A percentile compares a stretch with the other conserved stretches of the same genome.
Conservation (phyloP, 2,329 filamentous ascomycete species). For the Hirsutella thompsonii region DNA sequence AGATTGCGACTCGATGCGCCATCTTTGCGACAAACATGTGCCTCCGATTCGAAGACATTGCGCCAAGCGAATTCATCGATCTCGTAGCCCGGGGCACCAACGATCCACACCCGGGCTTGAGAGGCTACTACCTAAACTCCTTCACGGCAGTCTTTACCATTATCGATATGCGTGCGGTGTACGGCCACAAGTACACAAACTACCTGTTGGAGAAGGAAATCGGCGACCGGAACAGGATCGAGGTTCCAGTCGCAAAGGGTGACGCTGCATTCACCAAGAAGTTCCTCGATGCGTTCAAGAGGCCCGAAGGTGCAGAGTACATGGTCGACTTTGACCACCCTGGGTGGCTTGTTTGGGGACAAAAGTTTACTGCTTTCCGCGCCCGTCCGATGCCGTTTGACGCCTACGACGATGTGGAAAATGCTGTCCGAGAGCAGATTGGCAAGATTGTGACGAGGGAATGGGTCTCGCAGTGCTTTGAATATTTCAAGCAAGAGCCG, state of each 20-base stretch:
- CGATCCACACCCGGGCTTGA: conserved; percentile 77
- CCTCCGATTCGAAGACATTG: conserved; percentile 81
- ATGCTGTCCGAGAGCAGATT: conserved; percentile 60
- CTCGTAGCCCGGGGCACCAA: conserved; percentile 73
- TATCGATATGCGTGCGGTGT: conserved; percentile 75
- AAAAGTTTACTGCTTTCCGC: conserved; percentile 68
- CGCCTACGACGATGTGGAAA: conserved; percentile 71
- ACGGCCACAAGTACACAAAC: conserved; percentile 76
- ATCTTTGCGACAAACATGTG: conserved; percentile 86
- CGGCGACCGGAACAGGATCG: conserved; percentile 60
- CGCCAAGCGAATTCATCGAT: conserved; percentile 69
- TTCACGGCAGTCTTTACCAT: conserved; percentile 68
- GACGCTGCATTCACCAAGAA: conserved; percentile 67
- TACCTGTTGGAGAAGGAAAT: conserved; percentile 69
- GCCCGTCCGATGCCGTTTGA: conserved; percentile 56
- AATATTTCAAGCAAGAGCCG: conserved; percentile 91
- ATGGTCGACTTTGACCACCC: conserved; percentile 87
- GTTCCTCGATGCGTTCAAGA: conserved; percentile 66
- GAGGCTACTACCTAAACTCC: conserved; percentile 68
- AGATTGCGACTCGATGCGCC: conserved; percentile 79
- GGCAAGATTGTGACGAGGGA: conserved; percentile 66
- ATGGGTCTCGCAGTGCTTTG: conserved; percentile 83
- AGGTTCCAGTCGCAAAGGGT: conserved; percentile 58
- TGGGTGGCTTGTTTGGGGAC: conserved; percentile 93
- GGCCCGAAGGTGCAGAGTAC: conserved; percentile 57